phyloP scores from a whole-genome alignment of 2,329 filamentous ascomycete species.

The Epichloe glyceriae region DNA sequence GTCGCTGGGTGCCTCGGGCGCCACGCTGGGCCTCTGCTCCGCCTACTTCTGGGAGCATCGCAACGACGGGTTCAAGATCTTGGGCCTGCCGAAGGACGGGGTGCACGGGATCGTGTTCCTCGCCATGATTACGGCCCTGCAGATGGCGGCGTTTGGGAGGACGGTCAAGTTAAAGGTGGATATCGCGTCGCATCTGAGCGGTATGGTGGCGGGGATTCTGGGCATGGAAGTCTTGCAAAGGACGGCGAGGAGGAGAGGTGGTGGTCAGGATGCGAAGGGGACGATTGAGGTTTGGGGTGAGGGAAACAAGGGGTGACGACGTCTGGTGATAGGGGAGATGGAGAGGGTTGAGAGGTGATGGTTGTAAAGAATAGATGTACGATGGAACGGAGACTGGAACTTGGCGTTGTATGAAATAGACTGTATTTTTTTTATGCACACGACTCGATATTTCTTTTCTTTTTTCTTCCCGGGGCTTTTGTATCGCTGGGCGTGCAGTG shows the following conservation, averaged over 20 bases:
- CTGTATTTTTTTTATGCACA: not conserved
- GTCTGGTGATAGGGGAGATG: not conserved
- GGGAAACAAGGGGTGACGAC: not conserved
- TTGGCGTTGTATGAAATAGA: not conserved
- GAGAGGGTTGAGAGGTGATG: not conserved
- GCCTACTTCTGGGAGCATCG: conserved; percentile 50
- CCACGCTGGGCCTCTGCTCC: conserved; percentile 45
- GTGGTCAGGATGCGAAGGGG: conserved; percentile 7
- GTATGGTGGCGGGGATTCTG: conserved; percentile 33
- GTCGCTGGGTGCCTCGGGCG: conserved; percentile 55
- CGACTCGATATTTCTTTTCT: too few relatives aligned
- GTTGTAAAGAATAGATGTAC: not conserved
- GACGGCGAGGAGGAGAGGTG: conserved; percentile 7
- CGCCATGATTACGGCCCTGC: conserved; percentile 35
- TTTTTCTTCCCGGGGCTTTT: too few relatives aligned
- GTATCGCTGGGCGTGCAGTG: too few relatives aligned
- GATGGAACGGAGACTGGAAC: not conserved
- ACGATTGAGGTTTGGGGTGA: conserved; percentile 7
- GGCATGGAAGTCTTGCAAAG: conserved; percentile 24
- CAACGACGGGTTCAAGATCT: conserved; percentile 41
- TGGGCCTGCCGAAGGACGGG: conserved; percentile 44
- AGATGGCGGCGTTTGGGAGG: conserved; percentile 34
- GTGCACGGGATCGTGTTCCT: conserved; percentile 43
- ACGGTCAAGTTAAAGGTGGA: conserved; percentile 31
- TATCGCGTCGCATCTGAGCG: conserved; percentile 38